Evolutionary conservation across 805 yeast genomes (phyloP).

Genomic region (Torulaspora maleeae): DNA sequence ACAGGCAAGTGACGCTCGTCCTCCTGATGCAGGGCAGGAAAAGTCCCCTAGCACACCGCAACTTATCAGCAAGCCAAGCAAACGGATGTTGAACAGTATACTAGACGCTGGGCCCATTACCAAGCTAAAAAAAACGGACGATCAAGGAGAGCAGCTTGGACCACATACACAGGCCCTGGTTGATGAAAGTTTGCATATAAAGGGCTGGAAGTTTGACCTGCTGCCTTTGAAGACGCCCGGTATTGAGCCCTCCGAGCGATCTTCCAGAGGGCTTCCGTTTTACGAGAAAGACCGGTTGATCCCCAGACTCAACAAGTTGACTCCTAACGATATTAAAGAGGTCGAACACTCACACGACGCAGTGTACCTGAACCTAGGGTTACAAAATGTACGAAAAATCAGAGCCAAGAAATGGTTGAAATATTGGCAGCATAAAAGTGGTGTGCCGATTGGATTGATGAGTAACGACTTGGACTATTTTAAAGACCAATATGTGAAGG

Average conservation of each 20-base stretch:
- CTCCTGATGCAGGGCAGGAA: background rate
- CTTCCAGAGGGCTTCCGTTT: slow-evolving; percentile 43
- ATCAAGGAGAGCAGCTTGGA: slow-evolving; percentile 7
- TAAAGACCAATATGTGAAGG: slow-evolving; percentile 31
- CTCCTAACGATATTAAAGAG: slow-evolving; percentile 40
- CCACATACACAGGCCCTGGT: slow-evolving; percentile 1
- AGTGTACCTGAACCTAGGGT: slow-evolving; percentile 42
- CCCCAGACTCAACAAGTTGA: slow-evolving; percentile 32
- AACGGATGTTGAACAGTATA: slow-evolving; percentile 25
- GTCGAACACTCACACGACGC: slow-evolving; percentile 48
- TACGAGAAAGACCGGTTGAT: slow-evolving; percentile 33
- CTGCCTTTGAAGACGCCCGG: slow-evolving; percentile 27
- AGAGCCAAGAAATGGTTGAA: slow-evolving; percentile 46
- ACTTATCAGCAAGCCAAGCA: slow-evolving; percentile 17
- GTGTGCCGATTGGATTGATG: slow-evolving; percentile 36
- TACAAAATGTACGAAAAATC: slow-evolving; percentile 40
- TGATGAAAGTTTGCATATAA: slow-evolving; percentile 21
- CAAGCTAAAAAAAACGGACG: slow-evolving; percentile 13
- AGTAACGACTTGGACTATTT: slow-evolving; percentile 25
- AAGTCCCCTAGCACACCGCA: background rate
- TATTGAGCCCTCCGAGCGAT: slow-evolving; percentile 21
- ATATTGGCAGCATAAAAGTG: slow-evolving; percentile 45
- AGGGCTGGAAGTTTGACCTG: slow-evolving; percentile 35
- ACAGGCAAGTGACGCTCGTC: background rate
- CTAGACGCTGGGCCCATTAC: slow-evolving; percentile 12